These are phyloP conservation scores for Oehlia diaphana DNA, from an alignment of 192 early-diverging fungal species.

Conservation along the genomic window DNA sequence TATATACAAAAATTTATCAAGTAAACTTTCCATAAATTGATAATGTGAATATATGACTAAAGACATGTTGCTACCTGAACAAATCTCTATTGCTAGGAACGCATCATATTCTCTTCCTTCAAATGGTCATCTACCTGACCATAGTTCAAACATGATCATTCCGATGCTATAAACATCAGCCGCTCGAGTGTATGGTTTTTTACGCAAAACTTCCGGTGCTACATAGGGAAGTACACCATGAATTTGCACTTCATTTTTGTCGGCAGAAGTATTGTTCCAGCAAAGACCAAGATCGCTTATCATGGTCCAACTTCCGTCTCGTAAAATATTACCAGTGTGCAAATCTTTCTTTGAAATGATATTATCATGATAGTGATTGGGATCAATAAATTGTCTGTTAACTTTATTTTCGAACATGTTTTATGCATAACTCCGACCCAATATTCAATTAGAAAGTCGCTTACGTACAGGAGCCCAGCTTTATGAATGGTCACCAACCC, in stretches of 20 bases:
- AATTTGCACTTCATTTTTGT: not conserved
- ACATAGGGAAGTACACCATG: not conserved
- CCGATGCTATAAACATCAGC: conserved; percentile 18
- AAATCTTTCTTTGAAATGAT: conserved; percentile 5
- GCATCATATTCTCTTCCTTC: not conserved
- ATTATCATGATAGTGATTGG: not conserved
- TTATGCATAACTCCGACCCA: not conserved
- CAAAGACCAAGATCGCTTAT: conserved; percentile 11
- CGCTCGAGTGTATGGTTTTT: not conserved
- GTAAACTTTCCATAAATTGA: too few species aligned
- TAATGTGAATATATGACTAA: not conserved
- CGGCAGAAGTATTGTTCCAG: not conserved
- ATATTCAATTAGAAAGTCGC: not conserved
- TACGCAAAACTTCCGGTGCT: conserved; percentile 1
- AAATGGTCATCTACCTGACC: not conserved
- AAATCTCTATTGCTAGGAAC: not conserved
- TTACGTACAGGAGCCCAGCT: conserved; percentile 8
- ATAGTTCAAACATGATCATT: conserved; percentile 15
- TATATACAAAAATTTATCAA: not conserved
- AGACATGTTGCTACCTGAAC: not conserved
- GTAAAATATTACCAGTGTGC: conserved; percentile 1
- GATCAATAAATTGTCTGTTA: too few species aligned
- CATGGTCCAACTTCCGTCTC: not conserved
- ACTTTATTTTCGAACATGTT: not conserved
- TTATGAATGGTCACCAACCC: conserved; percentile 8